Evolutionary conservation across 768 basidiomycete species (phyloP), one percentile per base, ranked within the genome.

Genomic region (Gymnopilus junonius): DNA sequence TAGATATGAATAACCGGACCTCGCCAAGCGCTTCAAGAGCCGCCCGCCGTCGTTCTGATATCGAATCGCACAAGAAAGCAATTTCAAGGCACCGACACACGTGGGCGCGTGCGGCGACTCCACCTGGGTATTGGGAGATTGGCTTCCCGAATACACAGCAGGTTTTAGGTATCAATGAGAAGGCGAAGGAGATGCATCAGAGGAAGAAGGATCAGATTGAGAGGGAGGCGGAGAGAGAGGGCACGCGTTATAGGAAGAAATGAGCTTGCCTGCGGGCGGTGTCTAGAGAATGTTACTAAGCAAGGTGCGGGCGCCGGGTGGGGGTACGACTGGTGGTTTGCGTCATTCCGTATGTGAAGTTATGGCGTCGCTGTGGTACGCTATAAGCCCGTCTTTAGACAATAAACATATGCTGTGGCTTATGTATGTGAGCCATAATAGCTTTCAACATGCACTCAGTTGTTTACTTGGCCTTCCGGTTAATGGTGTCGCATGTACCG

Each of bases 81-180:
- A 88, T 93, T 54, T 93, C 90, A 37, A 82, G 89, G 31, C 92
- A 93, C 73, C 82, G 90, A 15, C 82, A 87, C 62, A 82, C 87
- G 20, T 94, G 91, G 92, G 81, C 80, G 29, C 82, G 86, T 48
- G 82, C 88, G 1, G 83, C 80, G 54, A 95, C 93, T 1, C 95
- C 95, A 11, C 94, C 93, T 0, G 88, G 87, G 15, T 97, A 93
- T 75, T 96, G 94, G 93, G 82, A 89, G 59, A 95, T 96, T 61
- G 94, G 91, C 1, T 96, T 98, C 72, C 95, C 95, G 1, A 80
- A 82, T 66, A 95, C 95, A 3, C 95, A 96, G 73, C 87, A 93
- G 70, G 88, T 87, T 15, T 83, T 80, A 48, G 82, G 82, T 58
- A 95, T 97, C 68, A 97, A 97, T 73, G 76, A 79, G 62, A 77